Evolutionary conservation across 78 protist genomes (phyloP).

Genomic region (Dictyostelium intermedium): DNA sequence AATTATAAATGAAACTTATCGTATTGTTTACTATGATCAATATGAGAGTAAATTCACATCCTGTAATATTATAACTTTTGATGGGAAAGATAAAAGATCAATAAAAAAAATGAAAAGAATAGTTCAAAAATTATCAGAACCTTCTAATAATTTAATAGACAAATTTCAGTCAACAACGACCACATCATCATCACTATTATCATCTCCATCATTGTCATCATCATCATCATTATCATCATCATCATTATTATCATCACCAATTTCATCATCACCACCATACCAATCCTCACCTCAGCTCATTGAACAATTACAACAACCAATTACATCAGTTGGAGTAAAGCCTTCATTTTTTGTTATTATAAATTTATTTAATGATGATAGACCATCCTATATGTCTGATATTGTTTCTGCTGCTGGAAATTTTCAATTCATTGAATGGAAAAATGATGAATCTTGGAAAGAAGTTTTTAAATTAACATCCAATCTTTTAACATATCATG

Average conservation of each 20-base stretch:
- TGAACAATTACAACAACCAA: neutral
- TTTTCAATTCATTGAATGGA: slow-evolving; percentile 55
- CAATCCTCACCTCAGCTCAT: neutral
- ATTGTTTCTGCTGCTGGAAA: neutral
- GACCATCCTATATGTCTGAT: slow-evolving; percentile 9
- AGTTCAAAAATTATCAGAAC: neutral
- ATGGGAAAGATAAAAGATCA: slow-evolving; percentile 18
- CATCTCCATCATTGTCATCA: neutral
- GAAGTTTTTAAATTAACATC: slow-evolving; percentile 7
- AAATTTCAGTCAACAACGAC: neutral
- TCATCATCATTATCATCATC: neutral
- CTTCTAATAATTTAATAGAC: neutral
- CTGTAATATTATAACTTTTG: slow-evolving; percentile 39
- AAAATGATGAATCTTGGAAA: neutral
- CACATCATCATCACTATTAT: neutral
- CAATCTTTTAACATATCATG: slow-evolving; percentile 4
- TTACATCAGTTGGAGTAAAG: neutral
- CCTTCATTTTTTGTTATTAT: slow-evolving; percentile 35
- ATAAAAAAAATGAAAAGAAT: slow-evolving; percentile 19
- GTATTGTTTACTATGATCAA: slow-evolving; percentile 18
- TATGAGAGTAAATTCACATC: slow-evolving; percentile 24
- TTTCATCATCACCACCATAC: neutral
- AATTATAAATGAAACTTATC: neutral
- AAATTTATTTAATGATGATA: slow-evolving; percentile 2
- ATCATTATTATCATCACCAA: neutral